Conservation (phyloP, 257 asterid species). For the Fraxinus quadrangulata region DNA sequence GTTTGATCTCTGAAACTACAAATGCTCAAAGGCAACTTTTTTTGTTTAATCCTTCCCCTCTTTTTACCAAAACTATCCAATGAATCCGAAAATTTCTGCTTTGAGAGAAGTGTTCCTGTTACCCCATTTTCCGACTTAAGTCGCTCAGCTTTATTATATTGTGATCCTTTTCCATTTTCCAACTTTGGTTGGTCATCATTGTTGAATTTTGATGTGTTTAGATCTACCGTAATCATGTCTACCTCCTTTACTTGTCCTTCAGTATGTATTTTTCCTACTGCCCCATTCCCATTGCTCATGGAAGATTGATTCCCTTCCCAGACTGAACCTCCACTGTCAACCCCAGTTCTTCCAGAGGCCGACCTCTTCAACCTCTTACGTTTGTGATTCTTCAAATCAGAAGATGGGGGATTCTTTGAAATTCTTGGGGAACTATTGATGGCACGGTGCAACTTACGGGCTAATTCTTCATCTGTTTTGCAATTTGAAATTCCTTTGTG, state of each 20-base stretch:
- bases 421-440: constrained; percentile 38
- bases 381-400: constrained; percentile 20
- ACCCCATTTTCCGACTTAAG: constrained; percentile 31
- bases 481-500: constrained; percentile 26
- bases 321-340: constrained; percentile 22
- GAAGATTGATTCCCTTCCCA: constrained; percentile 16
- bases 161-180: constrained; percentile 25
- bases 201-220: constrained; percentile 26
- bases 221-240: constrained; percentile 25
- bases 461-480: constrained; percentile 36
- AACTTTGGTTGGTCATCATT: constrained; percentile 24
- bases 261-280: constrained; percentile 7
- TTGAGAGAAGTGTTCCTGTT: neutral
- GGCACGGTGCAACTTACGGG: constrained; percentile 33
- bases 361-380: constrained; percentile 34
- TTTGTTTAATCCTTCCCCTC: constrained; percentile 46
- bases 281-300: constrained; percentile 25
- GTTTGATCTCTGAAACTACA: constrained; percentile 47
- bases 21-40: constrained; percentile 51
- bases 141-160: constrained; percentile 23
- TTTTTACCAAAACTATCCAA: constrained; percentile 36
- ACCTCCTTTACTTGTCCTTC: constrained; percentile 19
- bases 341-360: constrained; percentile 16
- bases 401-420: constrained; percentile 28
- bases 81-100: constrained; percentile 27